Conservation (phyloP, 176 grass and related monocot species). For the Chloris gayana region DNA sequence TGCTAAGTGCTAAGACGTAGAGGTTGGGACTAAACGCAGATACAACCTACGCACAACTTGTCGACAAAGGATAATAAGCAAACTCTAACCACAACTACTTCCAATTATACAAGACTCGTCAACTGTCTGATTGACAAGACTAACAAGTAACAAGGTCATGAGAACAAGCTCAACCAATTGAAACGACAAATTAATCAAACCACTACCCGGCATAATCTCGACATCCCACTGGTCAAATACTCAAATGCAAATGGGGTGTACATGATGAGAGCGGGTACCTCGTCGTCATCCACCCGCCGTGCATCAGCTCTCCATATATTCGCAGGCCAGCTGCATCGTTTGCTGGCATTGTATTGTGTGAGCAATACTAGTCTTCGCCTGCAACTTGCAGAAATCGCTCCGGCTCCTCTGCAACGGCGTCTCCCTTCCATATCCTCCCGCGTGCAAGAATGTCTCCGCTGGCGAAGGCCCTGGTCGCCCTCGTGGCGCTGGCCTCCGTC, state of each 20-base stretch:
- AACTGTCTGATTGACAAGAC: slow-evolving; percentile 8
- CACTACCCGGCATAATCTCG: not conserved
- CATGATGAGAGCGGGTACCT: not conserved
- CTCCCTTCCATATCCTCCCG: slow-evolving; percentile 40
- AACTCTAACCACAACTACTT: not conserved
- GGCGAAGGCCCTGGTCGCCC: slow-evolving; percentile 31
- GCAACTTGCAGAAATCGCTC: not conserved
- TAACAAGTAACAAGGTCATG: not conserved
- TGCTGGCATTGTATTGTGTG: not conserved
- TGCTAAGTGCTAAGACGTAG: too few relatives aligned
- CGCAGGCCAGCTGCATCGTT: slow-evolving; percentile 6
- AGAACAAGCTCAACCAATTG: not conserved
- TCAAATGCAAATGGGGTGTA: not conserved
- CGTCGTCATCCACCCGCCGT: not conserved
- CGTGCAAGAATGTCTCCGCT: slow-evolving; percentile 9
- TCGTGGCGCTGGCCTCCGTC: slow-evolving; percentile 23
- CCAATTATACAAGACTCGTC: not conserved
- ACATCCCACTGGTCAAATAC: not conserved
- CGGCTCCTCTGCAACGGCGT: slow-evolving; percentile 33
- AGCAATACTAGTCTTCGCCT: not conserved
- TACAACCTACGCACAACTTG: not conserved
- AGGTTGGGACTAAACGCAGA: too few relatives aligned
- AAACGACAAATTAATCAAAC: not conserved
- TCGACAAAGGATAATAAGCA: not conserved
- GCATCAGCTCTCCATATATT: slow-evolving; percentile 27